Percentiles rank a stretch among this genome's conserved stretches.
Conservation (phyloP, 345 rosid genomes). For the Reutealis trisperma region DNA sequence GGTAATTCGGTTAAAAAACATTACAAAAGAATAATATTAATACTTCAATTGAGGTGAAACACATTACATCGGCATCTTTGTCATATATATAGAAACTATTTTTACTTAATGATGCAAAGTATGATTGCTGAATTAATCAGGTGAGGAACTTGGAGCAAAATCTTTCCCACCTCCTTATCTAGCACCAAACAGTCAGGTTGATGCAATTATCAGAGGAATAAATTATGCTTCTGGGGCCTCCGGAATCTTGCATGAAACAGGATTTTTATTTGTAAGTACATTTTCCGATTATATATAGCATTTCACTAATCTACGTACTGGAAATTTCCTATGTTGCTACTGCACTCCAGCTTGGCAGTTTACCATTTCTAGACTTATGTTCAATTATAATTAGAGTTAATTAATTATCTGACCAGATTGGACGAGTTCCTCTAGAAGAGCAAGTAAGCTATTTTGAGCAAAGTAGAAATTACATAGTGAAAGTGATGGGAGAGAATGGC, state of each 20-base stretch:
- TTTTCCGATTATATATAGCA: neutral
- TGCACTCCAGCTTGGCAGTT: too few relatives aligned
- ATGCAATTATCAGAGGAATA: slow-evolving; percentile 53
- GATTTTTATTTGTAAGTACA: slow-evolving; percentile 59
- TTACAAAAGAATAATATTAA: too few relatives aligned
- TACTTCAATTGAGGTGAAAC: neutral
- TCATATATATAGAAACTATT: neutral
- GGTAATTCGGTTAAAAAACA: too few relatives aligned
- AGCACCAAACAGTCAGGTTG: slow-evolving; percentile 60
- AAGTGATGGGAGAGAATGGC: slow-evolving; percentile 42
- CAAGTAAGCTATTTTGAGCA: slow-evolving; percentile 53
- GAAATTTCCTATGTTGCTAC: too few relatives aligned
- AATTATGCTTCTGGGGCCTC: slow-evolving; percentile 89
- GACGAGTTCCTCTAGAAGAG: slow-evolving; percentile 44
- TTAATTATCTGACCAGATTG: slow-evolving; percentile 39
- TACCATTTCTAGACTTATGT: neutral
- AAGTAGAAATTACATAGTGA: slow-evolving; percentile 49
- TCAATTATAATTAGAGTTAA: neutral
- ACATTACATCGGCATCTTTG: neutral
- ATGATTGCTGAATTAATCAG: neutral
- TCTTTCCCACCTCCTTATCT: slow-evolving; percentile 66
- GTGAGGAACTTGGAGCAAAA: slow-evolving; percentile 17
- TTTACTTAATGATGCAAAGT: neutral
- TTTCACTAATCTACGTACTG: too few relatives aligned
- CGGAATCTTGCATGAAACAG: slow-evolving; percentile 75